Evolutionary conservation across 2,329 filamentous ascomycete species (phyloP), one percentile per base, ranked within the genome.

Genomic region (Clonostachys solani): DNA sequence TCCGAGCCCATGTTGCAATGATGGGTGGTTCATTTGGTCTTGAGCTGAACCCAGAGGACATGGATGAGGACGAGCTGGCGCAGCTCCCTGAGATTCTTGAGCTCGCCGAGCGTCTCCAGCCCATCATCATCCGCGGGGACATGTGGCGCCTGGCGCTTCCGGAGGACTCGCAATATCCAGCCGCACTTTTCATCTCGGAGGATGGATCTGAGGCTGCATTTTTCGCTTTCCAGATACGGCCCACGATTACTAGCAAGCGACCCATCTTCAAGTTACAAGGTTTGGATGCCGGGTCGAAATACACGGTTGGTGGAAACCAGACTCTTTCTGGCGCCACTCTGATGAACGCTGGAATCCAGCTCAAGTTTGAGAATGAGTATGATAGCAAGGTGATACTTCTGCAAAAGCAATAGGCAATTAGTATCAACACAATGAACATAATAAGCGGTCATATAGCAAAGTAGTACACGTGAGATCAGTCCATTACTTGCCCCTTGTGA

Each of bases 11-110:
- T 47, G 82, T 86, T 1, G 83, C 83, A 6, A 80, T 84, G 68
- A 85, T 85, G 82, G 83, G 83, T 47, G 82, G 82, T 2, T 83
- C 79, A 0, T 86, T 86, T 52, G 83, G 83, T 0, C 72, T 86
- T 12, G 82, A 86, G 57, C 71, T 86, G 7, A 72, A 84, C 55
- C 83, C 82, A 0, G 64, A 63, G 0, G 67, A 75, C 8, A 71
- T 83, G 6, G 61, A 63, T 0, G 66, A 66, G 0, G 73, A 74
- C 10, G 82, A 86, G 16, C 68, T 65, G 42, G 69, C 64, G 0
- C 66, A 69, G 33, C 69, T 86, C 1, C 81, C 82, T 0, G 67
- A 56, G 0, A 65, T 86, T 2, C 75, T 86, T 49, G 65, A 61
- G 0, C 65, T 77, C 8, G 75, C 80, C 2, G 75, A 81, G 49